A percentile compares a stretch with the other conserved stretches of the same genome.
These are phyloP conservation scores for Filobasidium wieringae DNA, from an alignment of 768 basidiomycete species.

Conservation along the genomic window DNA sequence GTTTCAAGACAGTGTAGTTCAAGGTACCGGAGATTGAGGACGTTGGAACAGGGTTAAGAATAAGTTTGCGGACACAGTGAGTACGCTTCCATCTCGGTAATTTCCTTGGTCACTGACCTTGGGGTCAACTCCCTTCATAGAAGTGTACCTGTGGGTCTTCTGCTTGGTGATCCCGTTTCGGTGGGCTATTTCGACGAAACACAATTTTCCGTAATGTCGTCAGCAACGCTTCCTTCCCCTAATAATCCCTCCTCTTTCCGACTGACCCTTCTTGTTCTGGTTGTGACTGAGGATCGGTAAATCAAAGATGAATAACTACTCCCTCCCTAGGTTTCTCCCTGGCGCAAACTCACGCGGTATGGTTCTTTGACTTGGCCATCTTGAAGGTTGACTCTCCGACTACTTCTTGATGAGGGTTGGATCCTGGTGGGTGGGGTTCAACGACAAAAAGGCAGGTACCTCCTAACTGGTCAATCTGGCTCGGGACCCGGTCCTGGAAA, in stretches of 20 bases:
- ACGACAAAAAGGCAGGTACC: neutral
- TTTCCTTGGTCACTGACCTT: slow-evolving; percentile 36
- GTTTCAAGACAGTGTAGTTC: too few species aligned
- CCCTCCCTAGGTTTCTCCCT: too few species aligned
- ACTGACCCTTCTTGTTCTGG: slow-evolving; percentile 65
- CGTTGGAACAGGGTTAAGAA: too few species aligned
- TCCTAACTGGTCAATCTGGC: neutral
- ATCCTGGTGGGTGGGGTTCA: neutral
- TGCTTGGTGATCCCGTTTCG: slow-evolving; percentile 92
- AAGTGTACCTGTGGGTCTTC: slow-evolving; percentile 58
- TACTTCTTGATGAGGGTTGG: neutral
- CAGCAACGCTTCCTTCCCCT: neutral
- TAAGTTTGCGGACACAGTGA: too few species aligned
- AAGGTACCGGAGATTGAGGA: too few species aligned
- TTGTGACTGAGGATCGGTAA: slow-evolving; percentile 60
- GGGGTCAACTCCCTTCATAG: slow-evolving; percentile 68
- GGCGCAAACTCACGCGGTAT: slow-evolving; percentile 45
- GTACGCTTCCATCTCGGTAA: too few species aligned
- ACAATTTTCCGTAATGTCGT: neutral
- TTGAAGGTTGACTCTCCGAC: neutral
- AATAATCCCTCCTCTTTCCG: neutral
- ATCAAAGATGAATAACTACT: neutral
- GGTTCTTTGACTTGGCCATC: slow-evolving; percentile 98
- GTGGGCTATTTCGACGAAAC: slow-evolving; percentile 48
- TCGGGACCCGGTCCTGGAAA: neutral